Evolutionary conservation across 129 eudicot species (phyloP), one percentile per base, ranked within the genome.

Genomic region (Flaveria sonorensis): DNA sequence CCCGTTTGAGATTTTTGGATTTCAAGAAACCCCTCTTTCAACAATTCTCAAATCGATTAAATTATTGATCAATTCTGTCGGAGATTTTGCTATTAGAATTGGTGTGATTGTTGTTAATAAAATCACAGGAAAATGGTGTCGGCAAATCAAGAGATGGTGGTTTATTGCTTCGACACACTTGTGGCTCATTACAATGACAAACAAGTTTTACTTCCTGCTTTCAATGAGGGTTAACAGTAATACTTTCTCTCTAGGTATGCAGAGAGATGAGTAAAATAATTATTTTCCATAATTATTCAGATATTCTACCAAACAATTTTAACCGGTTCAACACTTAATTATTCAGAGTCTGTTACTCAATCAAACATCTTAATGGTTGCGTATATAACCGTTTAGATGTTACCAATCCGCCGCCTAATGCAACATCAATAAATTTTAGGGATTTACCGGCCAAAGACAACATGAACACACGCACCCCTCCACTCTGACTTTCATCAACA

Each of bases 131-230:
- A 39, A 68, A 92, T 89, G 97, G 96, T 88, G 93, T 82, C 90
- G 75, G 93, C 96, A 79, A 92, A 89, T 68, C 83, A 85, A 50
- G 97, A 92, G 64, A 89, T 92, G 97, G 97, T 80, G 64, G 96
- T 89, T 61, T 92, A 86, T 85, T 92, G 93, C 89, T 92, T 92
- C 67, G 97, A 92, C 63, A 86, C 90, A 19, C 82, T 92, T 18
- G 88, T 92, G 74, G 90, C 97, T 82, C 92, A 88, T 86, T 92
- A 89, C 83, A 87, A 88, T 70, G 75, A 74, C 79, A 85, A 89
- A 16, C 78, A 83, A 74, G 78, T 77, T 76, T 96, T 92, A 74
- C 87, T 90, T 60, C 96, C 93, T 77, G 89, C 93, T 79, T 92
- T 92, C 75, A 89, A 89, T 43, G 93, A 88, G 50, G 96, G 89